These are phyloP conservation scores for Penicillium sclerotigenum DNA, from an alignment of 2,329 filamentous ascomycete genomes.

Conservation along the genomic window DNA sequence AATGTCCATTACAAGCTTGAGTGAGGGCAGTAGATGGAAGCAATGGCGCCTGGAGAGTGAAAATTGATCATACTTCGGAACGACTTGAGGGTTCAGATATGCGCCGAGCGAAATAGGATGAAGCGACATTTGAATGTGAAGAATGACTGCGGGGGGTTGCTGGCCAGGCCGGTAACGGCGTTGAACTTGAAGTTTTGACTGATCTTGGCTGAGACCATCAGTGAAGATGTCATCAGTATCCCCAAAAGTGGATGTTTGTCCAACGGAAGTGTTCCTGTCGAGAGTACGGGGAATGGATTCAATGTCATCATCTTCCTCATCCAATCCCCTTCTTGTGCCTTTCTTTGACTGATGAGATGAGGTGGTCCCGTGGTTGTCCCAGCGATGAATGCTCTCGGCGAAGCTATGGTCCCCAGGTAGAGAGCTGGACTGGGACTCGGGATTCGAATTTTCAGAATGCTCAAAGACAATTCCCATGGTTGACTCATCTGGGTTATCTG, in stretches of 20 bases:
- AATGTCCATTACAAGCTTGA: conserved; percentile 58
- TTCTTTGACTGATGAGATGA: conserved; percentile 44
- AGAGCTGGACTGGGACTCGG: conserved; percentile 21
- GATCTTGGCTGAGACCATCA: conserved; percentile 39
- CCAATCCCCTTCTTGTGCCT: conserved; percentile 36
- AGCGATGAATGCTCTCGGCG: conserved; percentile 19
- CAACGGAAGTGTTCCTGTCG: conserved; percentile 25
- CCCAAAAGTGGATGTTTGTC: conserved; percentile 36
- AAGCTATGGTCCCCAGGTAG: conserved; percentile 19
- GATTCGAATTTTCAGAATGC: conserved; percentile 31
- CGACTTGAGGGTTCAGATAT: conserved; percentile 49
- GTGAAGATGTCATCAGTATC: conserved; percentile 42
- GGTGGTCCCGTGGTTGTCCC: conserved; percentile 38
- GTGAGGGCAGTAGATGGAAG: conserved; percentile 58
- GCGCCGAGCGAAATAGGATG: conserved; percentile 61
- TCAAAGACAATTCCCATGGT: conserved; percentile 44
- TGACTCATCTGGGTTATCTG: conserved; percentile 23
- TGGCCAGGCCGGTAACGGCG: conserved; percentile 21
- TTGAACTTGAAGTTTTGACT: conserved; percentile 33
- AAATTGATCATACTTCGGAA: conserved; percentile 16
- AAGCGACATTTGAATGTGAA: conserved; percentile 68
- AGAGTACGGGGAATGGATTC: conserved; percentile 49
- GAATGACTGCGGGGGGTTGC: conserved; percentile 44
- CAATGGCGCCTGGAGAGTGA: conserved; percentile 51
- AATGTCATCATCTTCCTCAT: conserved; percentile 48